These are phyloP conservation scores for Pseudomonodictys pantanalensis DNA, from an alignment of 495 filamentous ascomycete genomes.

Conservation along the genomic window DNA sequence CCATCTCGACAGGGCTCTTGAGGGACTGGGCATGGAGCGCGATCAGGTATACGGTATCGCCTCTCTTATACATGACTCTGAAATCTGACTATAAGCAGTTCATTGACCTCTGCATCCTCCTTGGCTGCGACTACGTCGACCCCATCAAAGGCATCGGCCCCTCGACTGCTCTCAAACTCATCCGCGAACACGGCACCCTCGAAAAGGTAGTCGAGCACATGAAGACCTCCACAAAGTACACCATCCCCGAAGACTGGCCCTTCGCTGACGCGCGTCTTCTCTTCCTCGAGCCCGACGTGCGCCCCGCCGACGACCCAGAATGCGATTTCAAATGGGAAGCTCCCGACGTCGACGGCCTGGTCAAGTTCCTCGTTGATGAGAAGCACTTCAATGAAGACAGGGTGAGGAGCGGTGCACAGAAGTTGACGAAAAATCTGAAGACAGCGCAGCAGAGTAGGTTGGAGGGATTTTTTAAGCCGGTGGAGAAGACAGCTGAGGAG, in stretches of 20 bases:
- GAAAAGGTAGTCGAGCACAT: constrained; percentile 82
- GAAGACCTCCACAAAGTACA: constrained; percentile 71
- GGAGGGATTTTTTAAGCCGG: constrained; percentile 96
- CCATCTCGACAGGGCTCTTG: constrained; percentile 74
- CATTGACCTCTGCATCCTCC: constrained; percentile 94
- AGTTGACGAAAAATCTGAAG: constrained; percentile 85
- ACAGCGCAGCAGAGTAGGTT: constrained; percentile 81
- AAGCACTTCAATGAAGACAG: constrained; percentile 97
- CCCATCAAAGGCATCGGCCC: constrained; percentile 93
- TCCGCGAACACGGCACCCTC: constrained; percentile 81
- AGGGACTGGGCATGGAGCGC: constrained; percentile 81
- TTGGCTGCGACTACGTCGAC: constrained; percentile 97
- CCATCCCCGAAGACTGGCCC: constrained; percentile 88
- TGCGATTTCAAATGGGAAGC: constrained; percentile 98
- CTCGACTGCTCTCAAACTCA: constrained; percentile 84
- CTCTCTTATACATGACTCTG: background rate
- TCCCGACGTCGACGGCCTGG: constrained; percentile 82
- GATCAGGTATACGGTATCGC: constrained; percentile 57
- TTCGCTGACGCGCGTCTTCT: constrained; percentile 87
- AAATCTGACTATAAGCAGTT: constrained; percentile 55
- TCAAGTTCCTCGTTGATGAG: constrained; percentile 84
- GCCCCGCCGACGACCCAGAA: constrained; percentile 74
- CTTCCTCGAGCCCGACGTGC: constrained; percentile 86
- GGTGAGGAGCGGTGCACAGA: constrained; percentile 70
- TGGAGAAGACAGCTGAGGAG: constrained; percentile 84